Base-by-base conservation (phyloP, 371 early-diverging fungal genomes). In the Dichotomocladium elegans region DNA sequence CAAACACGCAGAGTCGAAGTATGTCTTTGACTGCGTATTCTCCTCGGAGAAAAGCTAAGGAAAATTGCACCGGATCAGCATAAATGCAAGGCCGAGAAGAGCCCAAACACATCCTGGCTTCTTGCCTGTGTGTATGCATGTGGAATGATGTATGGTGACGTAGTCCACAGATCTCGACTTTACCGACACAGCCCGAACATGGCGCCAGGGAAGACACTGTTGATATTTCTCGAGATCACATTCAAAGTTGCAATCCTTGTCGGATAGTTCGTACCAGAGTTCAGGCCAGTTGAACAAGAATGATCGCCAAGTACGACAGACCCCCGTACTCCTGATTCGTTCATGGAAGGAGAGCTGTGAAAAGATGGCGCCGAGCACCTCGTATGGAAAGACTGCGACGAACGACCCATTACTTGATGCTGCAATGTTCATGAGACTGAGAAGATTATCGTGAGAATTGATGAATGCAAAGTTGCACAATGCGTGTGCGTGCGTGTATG, bases 301-400 rank as follows among this genome's bases (percentile, higher is more conserved):
- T 10, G 48, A 30, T 7, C 34, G 31, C 48, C 48, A 48, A 6
- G 48, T 7, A 12, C 35, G 24, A 48, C 48, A 48, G 17, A 48
- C 35, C n/a, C 24, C n/a, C n/a, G 35, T 48, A n/a, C 48, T 34
- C 3, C 24, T 14, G 27, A 54, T 27, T 19, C 25, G 25, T 54
- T 54, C 45, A 26, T 35, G 35, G 34, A 54, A 33, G 15, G 40
- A 10, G 4, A 45, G 27, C 30, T 28, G 6, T 7, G 26, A 2
- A 19, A 51, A 51, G 7, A 51, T 42, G 17, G 22, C 52, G 12
- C 26, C 26, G 22, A 51, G n/a, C 12, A 51, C 28, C 26, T 51
- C 52, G 33, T 4, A 51, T 7, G 31, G 43, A 1, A 51, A 19
- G 7, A 21, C 21, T 30, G 15, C 22, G 5, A 53, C 48, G 15